Evolutionary conservation across 2,329 filamentous ascomycete genomes (phyloP), one percentile per base, ranked within the genome.

Genomic region (Escovopsis weberi): DNA sequence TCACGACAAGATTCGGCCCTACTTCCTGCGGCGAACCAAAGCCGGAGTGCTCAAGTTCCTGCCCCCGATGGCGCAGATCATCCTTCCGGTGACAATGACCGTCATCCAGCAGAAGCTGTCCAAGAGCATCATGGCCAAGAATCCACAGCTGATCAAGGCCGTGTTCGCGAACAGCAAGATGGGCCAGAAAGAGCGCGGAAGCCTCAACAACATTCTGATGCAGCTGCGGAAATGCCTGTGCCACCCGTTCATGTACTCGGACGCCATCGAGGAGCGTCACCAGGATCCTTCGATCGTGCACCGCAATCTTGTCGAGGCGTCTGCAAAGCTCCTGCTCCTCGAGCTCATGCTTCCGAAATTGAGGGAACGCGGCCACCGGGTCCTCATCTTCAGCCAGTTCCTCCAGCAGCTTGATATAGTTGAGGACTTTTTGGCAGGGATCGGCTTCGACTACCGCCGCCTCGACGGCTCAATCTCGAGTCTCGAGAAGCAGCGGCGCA

Each of bases 331-430:
- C 5, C 72, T 89, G 45, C 66, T 98, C 5, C 67, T 98, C 1
- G 79, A 89, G 50, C 63, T 87, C 9, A 83, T 98, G 70, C 70
- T 98, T 3, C 88, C 89, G 0, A 94, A 88, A 59, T 71, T 98
- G 0, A 76, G 81, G 51, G 81, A 86, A 53, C 76, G 82, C 23
- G 89, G 89, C 0, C 88, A 98, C 57, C 77, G 91, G 4, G 88
- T 96, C 1, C 68, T 98, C 18, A 84, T 98, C 32, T 98, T 98
- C 63, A 95, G 87, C 56, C 91, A 98, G 56, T 98, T 96, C 49
- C 68, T 98, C 3, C 75, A 80, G 43, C 88, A 93, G 64, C 70
- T 98, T 3, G 80, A 88, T 53, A 83, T 98, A 35, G 66, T 94
- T 8, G 91, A 98, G 59, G 93, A 98, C 59, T 96, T 96, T 52